These are phyloP conservation scores for Ganoderma lucidum DNA, from an alignment of 1,284 basidiomycete species.

Conservation along the genomic window DNA sequence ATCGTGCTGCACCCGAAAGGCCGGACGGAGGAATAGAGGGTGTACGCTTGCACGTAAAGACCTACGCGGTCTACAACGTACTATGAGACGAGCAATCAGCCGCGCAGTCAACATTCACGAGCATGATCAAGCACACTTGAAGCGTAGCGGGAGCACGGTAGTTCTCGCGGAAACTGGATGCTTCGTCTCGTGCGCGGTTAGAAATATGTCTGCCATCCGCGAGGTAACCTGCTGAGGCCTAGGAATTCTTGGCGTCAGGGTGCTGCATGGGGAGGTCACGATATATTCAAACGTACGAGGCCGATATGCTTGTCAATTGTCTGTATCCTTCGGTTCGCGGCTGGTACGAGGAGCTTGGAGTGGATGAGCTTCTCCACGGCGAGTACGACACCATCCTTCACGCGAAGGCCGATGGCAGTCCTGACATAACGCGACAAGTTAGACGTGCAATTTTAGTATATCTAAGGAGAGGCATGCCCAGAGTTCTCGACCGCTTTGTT, in stretches of 20 bases:
- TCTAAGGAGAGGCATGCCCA: conserved; percentile 61
- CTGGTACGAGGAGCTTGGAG: conserved; percentile 95
- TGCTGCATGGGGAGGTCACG: neutral
- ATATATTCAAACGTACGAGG: conserved; percentile 58
- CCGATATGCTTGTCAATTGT: conserved; percentile 95
- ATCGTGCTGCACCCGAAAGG: conserved; percentile 97
- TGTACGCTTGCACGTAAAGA: conserved; percentile 94
- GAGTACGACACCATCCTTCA: conserved; percentile 93
- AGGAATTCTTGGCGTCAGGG: conserved; percentile 4
- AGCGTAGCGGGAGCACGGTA: conserved; percentile 84
- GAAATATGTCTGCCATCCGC: conserved; percentile 95
- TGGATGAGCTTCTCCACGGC: conserved; percentile 99
- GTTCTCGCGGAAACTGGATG: conserved; percentile 76
- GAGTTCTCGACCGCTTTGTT: conserved; percentile 99
- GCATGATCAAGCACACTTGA: conserved; percentile 63
- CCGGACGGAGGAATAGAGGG: conserved; percentile 96
- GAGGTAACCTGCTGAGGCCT: conserved; percentile 94
- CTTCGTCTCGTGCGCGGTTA: conserved; percentile 88
- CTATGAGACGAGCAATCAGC: conserved; percentile 50
- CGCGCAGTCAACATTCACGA: conserved; percentile 3
- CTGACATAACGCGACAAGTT: conserved; percentile 49
- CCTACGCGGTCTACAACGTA: conserved; percentile 86
- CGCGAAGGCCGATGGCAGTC: conserved; percentile 90
- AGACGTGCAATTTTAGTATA: no score
- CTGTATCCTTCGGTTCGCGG: conserved; percentile 92